Conservation (phyloP, 2,329 filamentous ascomycete genomes). For the Metarhizium sp. region DNA sequence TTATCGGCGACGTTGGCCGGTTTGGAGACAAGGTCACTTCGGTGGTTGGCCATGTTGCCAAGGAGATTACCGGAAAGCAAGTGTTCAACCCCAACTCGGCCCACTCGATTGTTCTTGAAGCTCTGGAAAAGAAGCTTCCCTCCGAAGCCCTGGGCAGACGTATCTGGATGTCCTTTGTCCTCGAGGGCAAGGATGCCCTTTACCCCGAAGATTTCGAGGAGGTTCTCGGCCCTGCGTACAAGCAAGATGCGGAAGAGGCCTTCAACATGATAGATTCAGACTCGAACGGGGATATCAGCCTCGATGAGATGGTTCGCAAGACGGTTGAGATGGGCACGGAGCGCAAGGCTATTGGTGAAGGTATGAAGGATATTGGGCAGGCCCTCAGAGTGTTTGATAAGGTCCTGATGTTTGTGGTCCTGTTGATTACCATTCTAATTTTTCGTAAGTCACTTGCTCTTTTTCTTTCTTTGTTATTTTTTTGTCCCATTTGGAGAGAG, state of each 20-base stretch:
- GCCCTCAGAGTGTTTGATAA: constrained; percentile 86
- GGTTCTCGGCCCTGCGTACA: constrained; percentile 69
- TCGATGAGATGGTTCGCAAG: constrained; percentile 91
- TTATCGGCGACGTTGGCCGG: constrained; percentile 69
- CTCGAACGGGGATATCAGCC: constrained; percentile 84
- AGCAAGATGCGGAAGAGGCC: constrained; percentile 73
- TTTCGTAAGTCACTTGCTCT: constrained; percentile 48
- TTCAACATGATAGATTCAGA: constrained; percentile 77
- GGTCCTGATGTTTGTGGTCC: constrained; percentile 71
- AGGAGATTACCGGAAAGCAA: constrained; percentile 90
- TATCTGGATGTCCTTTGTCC: constrained; percentile 97
- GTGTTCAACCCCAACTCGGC: constrained; percentile 89
- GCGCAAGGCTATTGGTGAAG: constrained; percentile 79
- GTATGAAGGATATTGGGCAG: constrained; percentile 96
- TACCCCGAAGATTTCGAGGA: constrained; percentile 76
- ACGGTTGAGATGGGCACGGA: constrained; percentile 76
- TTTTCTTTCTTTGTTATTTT: too few species aligned
- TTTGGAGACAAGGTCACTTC: constrained; percentile 91
- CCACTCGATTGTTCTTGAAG: constrained; percentile 82
- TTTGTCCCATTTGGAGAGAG: background rate
- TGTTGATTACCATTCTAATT: constrained; percentile 73
- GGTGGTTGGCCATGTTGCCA: constrained; percentile 84
- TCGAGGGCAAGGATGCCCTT: constrained; percentile 76
- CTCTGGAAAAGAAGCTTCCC: constrained; percentile 72
- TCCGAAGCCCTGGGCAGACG: constrained; percentile 89